Base-by-base conservation (phyloP, 1,284 basidiomycete genomes). In the Xerocomus nothofagi region DNA sequence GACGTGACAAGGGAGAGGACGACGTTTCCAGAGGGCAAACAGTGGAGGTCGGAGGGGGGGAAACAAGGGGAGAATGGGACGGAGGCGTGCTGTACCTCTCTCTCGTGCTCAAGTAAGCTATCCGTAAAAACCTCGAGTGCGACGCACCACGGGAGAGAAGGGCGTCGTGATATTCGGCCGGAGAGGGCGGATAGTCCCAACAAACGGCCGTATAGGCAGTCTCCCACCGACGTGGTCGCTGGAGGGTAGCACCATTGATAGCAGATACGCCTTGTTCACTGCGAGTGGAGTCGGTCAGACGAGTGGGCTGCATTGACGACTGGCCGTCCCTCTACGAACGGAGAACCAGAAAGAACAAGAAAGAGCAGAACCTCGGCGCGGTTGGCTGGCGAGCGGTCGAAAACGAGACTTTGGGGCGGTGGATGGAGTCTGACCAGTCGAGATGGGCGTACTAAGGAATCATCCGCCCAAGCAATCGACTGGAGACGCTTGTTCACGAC, bases 81-180 rank as follows among this genome's bases (percentile, higher is more conserved):
- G 43, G 10, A 21, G 14, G 24, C 6, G 42, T 42, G 42, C 10
- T 11, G 20, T 34, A 23, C n/a, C 47, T 39, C 24, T 33, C 47
- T 39, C 47, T 47, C 12, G 50, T 43, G 40, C 60, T 53, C 53
- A 15, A 54, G 47, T 65, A 47, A 29, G 63, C 61, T 48, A 63
- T 57, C 15, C 63, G 53, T 21, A 63, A 36, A 44, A 63, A 65
- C 43, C 62, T 39, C 39, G 65, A 63, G 50, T 51, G 63, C 9
- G 58, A 67, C 33, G 62, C 62, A 40, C 65, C 65, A 31, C 59
- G 54, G 12, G 56, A 44, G 39, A 62, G 54, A 2, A 63, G 62
- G 34, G 57, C 63, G 24, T 67, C 36, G 29, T 60, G 26, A 11
- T 43, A 46, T 0, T 38, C 47, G 2, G 49, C 30, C n/a, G 47